Base-by-base conservation (phyloP, 768 basidiomycete genomes). In the Podaxis sp. region DNA sequence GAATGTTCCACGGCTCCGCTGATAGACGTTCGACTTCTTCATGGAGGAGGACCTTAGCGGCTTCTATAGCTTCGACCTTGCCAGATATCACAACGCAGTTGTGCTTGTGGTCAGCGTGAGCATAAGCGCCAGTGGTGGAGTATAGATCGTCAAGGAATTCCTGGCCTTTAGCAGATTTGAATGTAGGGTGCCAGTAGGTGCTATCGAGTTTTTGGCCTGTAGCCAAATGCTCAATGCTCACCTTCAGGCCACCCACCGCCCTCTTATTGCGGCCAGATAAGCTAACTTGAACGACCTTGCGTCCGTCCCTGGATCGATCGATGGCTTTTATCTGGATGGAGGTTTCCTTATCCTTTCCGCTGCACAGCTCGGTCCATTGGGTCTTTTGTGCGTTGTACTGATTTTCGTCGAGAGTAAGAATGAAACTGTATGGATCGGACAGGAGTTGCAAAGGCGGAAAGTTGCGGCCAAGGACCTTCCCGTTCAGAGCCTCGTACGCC, bases 161-260 rank as follows among this genome's bases (percentile, higher is more conserved):
- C 53, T 70, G 75, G 7, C 72, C 75, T 37, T 70, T 65, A 20
- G 66, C 4, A 36, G 37, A 64, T 36, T 51, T 67, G 61, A 86
- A 77, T 0, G 77, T 76, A 36, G 75, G 71, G 70, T 87, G 85
- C 86, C 85, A 87, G 36, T 77, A 77, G 2, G 72, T 71, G 1
- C 72, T 63, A 48, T 73, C 76, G 11, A 87, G 72, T 38, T 72
- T 80, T 40, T 83, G 80, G 4, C 87, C 87, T 24, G 75, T 75
- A 2, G 78, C 80, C 41, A 88, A 68, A 58, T 74, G 79, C 69
- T 88, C 87, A 0, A 85, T 82, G 57, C 86, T 74, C 11, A 87
- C 86, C 72, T 87, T 88, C 63, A 88, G 67, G 3, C 78, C 76
- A 1, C 87, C 87, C 1, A 82, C 77, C 1, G 78, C 79, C 65